These are phyloP conservation scores for Mucor plumbeus DNA, from an alignment of 371 early-diverging fungal genomes.

Conservation along the genomic window DNA sequence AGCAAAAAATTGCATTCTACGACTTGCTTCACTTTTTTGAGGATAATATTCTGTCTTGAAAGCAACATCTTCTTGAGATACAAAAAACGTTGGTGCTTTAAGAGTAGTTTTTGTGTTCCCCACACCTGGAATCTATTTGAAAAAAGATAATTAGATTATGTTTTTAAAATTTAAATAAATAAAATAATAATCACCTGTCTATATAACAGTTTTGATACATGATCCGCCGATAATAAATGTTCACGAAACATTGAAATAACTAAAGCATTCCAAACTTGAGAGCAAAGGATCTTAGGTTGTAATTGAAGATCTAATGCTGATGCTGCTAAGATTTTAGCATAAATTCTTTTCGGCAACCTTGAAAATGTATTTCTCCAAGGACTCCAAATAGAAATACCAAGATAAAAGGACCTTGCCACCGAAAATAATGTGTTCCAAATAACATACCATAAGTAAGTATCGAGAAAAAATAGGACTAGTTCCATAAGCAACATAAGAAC, in stretches of 20 bases:
- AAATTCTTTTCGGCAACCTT: conserved; percentile 83
- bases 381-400: conserved; percentile 85
- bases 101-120: conserved; percentile 67
- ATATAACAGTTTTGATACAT: conserved; percentile 77
- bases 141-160: too few relatives aligned
- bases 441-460: conserved; percentile 91
- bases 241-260: conserved; percentile 88
- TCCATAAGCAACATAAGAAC: conserved; percentile 76
- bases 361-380: conserved; percentile 88
- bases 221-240: conserved; percentile 78
- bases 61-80: conserved; percentile 79
- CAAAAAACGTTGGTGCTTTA: conserved; percentile 82
- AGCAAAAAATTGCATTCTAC: conserved; percentile 89
- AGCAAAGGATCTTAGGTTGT: conserved; percentile 78
- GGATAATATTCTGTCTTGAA: conserved; percentile 81
- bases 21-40: conserved; percentile 78
- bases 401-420: conserved; percentile 76
- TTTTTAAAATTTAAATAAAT: background rate
- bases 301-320: conserved; percentile 69
- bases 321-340: conserved; percentile 76
- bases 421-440: conserved; percentile 84
- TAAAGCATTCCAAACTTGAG: conserved; percentile 89
- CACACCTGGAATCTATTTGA: conserved; percentile 38
- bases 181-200: conserved; percentile 58
- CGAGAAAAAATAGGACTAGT: conserved; percentile 82